These are phyloP conservation scores for Juglanconis oblonga DNA, from an alignment of 2,329 filamentous ascomycete species.

Conservation along the genomic window DNA sequence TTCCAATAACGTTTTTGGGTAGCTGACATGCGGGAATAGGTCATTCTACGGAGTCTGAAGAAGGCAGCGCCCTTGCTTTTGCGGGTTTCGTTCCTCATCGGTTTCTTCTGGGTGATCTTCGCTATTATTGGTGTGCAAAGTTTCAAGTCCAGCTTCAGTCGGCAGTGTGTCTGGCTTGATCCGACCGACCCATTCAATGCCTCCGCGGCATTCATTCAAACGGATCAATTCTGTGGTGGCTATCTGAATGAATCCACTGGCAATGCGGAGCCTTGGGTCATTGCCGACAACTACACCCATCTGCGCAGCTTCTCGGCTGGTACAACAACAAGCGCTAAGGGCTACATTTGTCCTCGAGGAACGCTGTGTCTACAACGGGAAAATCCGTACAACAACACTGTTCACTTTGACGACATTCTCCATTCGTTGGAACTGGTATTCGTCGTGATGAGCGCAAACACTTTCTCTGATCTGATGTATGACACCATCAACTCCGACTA, in stretches of 20 bases:
- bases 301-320: slow-evolving; percentile 49
- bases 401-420: slow-evolving; percentile 93
- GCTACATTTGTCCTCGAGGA: slow-evolving; percentile 80
- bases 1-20: neutral
- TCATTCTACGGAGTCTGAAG: slow-evolving; percentile 92
- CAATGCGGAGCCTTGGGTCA: slow-evolving; percentile 64
- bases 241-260: slow-evolving; percentile 63
- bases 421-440: slow-evolving; percentile 94
- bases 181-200: slow-evolving; percentile 55
- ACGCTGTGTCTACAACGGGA: slow-evolving; percentile 77
- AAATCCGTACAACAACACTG: slow-evolving; percentile 79
- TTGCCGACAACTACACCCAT: slow-evolving; percentile 31
- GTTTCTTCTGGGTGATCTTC: slow-evolving; percentile 97
- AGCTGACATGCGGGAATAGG: slow-evolving; percentile 42
- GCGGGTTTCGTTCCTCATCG: slow-evolving; percentile 88
- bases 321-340: slow-evolving; percentile 62
- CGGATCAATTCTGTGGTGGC: slow-evolving; percentile 81
- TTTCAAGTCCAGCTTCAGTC: slow-evolving; percentile 80
- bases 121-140: slow-evolving; percentile 96
- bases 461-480: slow-evolving; percentile 93
- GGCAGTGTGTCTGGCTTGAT: slow-evolving; percentile 76
- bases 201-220: slow-evolving; percentile 57
- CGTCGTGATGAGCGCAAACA: slow-evolving; percentile 97
- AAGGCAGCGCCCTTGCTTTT: slow-evolving; percentile 89
- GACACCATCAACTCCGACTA: slow-evolving; percentile 91